Evolutionary conservation across 192 early-diverging fungal genomes (phyloP), one percentile per base, ranked within the genome.

Genomic region (Rhizoclosmatium globosum): DNA sequence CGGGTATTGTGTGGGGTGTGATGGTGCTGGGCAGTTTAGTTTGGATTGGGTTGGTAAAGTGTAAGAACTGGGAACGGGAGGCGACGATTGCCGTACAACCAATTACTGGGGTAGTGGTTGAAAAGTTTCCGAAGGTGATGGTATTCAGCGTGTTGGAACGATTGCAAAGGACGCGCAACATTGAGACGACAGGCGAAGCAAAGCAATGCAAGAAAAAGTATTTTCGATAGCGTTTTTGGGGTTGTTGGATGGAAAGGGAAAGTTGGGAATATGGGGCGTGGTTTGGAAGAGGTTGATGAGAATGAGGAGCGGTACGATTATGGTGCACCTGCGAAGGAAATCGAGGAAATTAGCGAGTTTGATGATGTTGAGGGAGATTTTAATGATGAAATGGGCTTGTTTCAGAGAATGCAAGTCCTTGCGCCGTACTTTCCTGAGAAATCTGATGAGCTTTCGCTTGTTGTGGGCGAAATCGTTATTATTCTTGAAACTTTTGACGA

Each of bases 31-130:
- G 46, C 17, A 47, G 58, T 38, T 11, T 76, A 7, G 15, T 56
- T 3, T 82, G 81, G 80, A 79, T 84, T 23, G 17, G 39, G 38
- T 69, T 48, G 59, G 47, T 84, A 38, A 79, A 79, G 38, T 57
- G 41, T 9, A 68, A 64, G 7, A 50, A 62, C 44, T 84, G 80
- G 80, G 50, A 39, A 2, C 59, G 47, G 3, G 69, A 43, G 23
- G 42, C 81, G 1, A 85, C 77, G 0, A 71, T 71, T 23, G 80
- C 84, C 13, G 47, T 68, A 17, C 71, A 79, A 57, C 81, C 84
- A 2, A 58, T 62, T 6, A 0, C 31, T 31, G 31, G 31, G 56
- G 69, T 53, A 46, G 72, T 56, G 15, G 46, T 64, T 56, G 23
- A 38, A n/a, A 23, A 64, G 61, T n/a, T 59, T 13, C 56, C 58